phyloP scores from a whole-genome alignment of 495 filamentous ascomycete genomes.

The Letharia columbiana region DNA sequence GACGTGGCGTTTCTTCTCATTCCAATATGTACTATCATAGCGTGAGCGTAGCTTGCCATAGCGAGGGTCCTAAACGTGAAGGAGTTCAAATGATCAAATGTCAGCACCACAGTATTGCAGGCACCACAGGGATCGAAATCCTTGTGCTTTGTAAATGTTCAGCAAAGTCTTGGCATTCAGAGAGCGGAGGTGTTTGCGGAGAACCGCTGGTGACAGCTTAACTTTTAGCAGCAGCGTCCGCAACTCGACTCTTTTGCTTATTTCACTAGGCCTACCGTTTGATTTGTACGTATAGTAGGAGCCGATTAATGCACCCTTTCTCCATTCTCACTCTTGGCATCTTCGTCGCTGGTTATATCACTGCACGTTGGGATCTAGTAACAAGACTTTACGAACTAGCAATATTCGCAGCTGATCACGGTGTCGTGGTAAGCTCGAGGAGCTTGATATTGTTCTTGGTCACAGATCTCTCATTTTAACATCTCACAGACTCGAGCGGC shows the following conservation, averaged over 20 bases:
- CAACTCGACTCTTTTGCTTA: neutral
- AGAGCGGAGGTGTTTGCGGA: too few relatives aligned
- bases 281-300: conserved; percentile 7
- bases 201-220: neutral
- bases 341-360: conserved; percentile 98
- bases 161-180: too few relatives aligned
- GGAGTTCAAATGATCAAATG: neutral
- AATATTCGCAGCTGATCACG: conserved; percentile 97
- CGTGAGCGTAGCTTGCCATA: neutral
- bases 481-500: conserved; percentile 51
- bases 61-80: neutral
- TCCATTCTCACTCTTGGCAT: conserved; percentile 88
- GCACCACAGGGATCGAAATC: neutral
- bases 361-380: conserved; percentile 95
- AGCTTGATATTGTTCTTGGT: neutral
- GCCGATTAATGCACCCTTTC: conserved; percentile 88
- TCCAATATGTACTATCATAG: neutral
- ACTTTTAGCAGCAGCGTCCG: neutral
- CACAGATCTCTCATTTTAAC: neutral
- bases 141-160: neutral
- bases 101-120: neutral
- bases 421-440: conserved; percentile 73
- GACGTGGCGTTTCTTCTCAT: neutral
- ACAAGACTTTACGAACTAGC: conserved; percentile 91
- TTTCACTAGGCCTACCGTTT: neutral